These are phyloP conservation scores for Starmera caribaea DNA, from an alignment of 805 yeast species.

Conservation along the genomic window DNA sequence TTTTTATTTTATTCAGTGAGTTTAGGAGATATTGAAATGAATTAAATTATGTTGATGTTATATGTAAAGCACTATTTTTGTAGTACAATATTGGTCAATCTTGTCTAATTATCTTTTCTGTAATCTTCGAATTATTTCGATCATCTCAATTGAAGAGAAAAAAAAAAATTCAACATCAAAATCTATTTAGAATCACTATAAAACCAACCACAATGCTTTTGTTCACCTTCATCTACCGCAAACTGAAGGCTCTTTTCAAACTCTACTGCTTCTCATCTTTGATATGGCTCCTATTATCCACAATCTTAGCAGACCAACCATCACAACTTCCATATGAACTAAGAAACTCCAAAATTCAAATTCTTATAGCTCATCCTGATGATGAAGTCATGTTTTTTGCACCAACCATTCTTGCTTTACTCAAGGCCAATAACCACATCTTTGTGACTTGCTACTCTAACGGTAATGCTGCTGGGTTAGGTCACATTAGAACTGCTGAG, in stretches of 20 bases:
- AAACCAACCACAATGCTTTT: no score
- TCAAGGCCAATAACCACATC: conserved; percentile 41
- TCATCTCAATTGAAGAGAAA: no score
- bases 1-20: no score
- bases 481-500: conserved; percentile 53
- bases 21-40: no score
- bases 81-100: no score
- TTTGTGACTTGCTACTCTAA: conserved; percentile 61
- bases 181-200: no score
- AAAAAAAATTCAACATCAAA: no score
- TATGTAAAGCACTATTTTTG: no score
- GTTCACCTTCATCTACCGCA: neutral
- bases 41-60: no score
- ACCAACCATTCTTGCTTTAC: conserved; percentile 56
- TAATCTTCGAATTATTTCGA: no score
- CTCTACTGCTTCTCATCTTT: no score
- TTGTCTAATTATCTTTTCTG: no score
- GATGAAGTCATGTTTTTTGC: conserved; percentile 97
- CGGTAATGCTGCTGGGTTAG: conserved; percentile 74
- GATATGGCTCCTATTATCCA: conserved; percentile 1
- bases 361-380: conserved; percentile 91
- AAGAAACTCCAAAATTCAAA: conserved; percentile 22
- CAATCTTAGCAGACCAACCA: conserved; percentile 1
- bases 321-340: neutral
- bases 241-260: neutral